Evolutionary conservation across 1,139 yeast species (phyloP).

Genomic region (Lodderomyces orthopsilosis): DNA sequence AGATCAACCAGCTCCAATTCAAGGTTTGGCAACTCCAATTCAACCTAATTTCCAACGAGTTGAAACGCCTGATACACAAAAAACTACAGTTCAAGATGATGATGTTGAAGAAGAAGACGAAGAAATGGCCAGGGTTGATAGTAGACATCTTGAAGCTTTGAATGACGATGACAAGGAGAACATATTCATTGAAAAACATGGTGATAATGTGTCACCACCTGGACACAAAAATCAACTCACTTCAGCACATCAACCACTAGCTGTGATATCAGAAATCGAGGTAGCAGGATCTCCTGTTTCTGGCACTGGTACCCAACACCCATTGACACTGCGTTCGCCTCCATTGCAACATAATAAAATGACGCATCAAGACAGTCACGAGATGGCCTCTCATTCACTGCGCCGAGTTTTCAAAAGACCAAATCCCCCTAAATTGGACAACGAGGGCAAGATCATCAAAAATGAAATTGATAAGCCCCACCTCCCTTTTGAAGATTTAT

Average conservation of each 20-base stretch:
- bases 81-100: conserved; percentile 45
- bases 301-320: background rate
- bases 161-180: conserved; percentile 40
- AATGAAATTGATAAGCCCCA: conserved; percentile 13
- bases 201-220: conserved; percentile 31
- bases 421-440: conserved; percentile 35
- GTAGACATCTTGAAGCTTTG: conserved; percentile 31
- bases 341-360: conserved; percentile 5
- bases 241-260: conserved; percentile 29
- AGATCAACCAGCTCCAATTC: conserved; percentile 5
- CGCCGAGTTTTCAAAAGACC: conserved; percentile 18
- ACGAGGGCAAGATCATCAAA: conserved; percentile 26
- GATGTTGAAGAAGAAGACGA: conserved; percentile 34
- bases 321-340: background rate
- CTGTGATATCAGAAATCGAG: conserved; percentile 35
- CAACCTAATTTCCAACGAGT: conserved; percentile 25
- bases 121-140: conserved; percentile 25
- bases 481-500: conserved; percentile 32
- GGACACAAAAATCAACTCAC: conserved; percentile 14
- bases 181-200: conserved; percentile 34
- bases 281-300: conserved; percentile 13
- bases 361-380: background rate
- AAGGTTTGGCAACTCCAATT: conserved; percentile 38
- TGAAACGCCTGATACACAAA: conserved; percentile 49
- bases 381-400: background rate